Percentiles rank a stretch among this genome's conserved stretches.
phyloP scores from a whole-genome alignment of 176 grass and related monocot species.

The Sorghum bicolor region DNA sequence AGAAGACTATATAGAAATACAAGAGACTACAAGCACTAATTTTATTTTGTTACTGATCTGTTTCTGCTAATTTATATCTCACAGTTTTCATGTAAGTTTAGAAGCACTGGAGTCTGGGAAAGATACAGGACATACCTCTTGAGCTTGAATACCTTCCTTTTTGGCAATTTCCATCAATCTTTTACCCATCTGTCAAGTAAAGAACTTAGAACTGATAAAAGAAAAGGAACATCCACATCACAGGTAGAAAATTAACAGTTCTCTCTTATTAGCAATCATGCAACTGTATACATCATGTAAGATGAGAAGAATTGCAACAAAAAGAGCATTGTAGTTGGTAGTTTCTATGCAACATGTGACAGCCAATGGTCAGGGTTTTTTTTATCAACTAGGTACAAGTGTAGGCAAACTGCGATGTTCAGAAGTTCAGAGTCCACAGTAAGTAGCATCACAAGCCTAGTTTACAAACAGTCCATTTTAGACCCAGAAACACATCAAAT shows the following conservation, averaged over 20 bases:
- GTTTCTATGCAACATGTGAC: not conserved
- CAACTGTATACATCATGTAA: not conserved
- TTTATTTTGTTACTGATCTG: not conserved
- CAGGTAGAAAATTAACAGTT: not conserved
- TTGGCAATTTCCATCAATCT: conserved; percentile 96
- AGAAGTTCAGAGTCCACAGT: not conserved
- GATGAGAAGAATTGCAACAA: conserved; percentile 14
- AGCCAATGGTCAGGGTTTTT: not conserved
- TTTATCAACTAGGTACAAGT: not conserved
- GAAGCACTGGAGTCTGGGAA: conserved; percentile 14
- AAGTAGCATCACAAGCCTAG: not conserved
- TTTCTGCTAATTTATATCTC: not conserved
- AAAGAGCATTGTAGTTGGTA: not conserved
- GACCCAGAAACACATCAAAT: not conserved
- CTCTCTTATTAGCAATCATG: not conserved
- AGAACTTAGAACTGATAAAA: conserved; percentile 34
- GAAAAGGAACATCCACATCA: not conserved
- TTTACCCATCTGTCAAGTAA: conserved; percentile 89
- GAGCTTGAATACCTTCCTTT: conserved; percentile 89
- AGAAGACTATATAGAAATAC: not conserved
- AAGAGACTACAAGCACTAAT: not conserved
- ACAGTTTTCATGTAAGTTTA: not conserved
- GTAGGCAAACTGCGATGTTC: not conserved
- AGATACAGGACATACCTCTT: conserved; percentile 62
- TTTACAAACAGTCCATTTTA: conserved; percentile 1